Base-by-base conservation (phyloP, 2,329 filamentous ascomycete species). In the Thelonectria discophora region DNA sequence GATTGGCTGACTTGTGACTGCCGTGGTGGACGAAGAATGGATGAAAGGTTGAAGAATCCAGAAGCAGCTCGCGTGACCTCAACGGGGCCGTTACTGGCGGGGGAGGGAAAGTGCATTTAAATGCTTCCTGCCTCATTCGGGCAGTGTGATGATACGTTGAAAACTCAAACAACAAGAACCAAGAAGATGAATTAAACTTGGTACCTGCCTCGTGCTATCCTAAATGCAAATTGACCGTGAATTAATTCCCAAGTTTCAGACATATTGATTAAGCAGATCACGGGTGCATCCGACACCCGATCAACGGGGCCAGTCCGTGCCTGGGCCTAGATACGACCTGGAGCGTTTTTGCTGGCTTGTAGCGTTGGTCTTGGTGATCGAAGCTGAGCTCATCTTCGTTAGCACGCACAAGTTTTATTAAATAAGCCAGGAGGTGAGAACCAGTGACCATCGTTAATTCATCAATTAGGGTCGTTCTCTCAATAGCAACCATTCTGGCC, bases 21-120 rank as follows among this genome's bases (percentile, higher is more conserved):
- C 10, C 7, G 17, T 12, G 40, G 52, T 30, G 46, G 30, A 17
- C 15, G 20, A 17, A 24, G 20, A 27, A 42, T 30, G 46, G 30
- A 17, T 18, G 20, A 17, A 24, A 32, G 11, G 39, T 42, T 40
- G 21, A 42, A 18, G 17, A 42, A 17, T 17, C n/a, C 9, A 5
- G 15, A 17, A 40, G 49, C 49, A 42, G 43, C 43, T 42, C 53
- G 45, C 21, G 53, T 48, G 53, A 48, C 43, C 32, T 21, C 27
- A 20, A 15, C 11, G 5, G 17, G 32, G 2, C 18, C 18, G 30
- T 43, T 17, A 27, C 40, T 34, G 51, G 24, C 24, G n/a, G n/a
- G n/a, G n/a, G 30, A 32, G 11, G 11, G 11, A 32, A 37, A 37
- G 6, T 11, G 6, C 3, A 15, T 12, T 5, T 37, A 37, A 11